Conservation (phyloP, 768 basidiomycete species). For the Daedaleopsis nitida region DNA sequence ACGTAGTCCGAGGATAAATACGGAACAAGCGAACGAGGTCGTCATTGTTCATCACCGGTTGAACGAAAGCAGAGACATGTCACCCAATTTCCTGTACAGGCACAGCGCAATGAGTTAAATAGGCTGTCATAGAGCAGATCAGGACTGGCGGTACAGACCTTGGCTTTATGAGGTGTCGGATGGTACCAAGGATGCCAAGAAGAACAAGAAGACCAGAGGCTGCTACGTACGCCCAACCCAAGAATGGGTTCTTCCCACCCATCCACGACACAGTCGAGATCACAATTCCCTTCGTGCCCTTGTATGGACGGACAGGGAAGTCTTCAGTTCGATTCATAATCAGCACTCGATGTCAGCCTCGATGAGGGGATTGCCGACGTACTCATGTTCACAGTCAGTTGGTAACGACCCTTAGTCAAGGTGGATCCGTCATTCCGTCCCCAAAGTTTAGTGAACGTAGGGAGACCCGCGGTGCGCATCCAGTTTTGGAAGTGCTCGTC, state of each 20-base stretch:
- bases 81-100: conserved; percentile 68
- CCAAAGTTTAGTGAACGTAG: conserved; percentile 95
- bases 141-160: conserved; percentile 49
- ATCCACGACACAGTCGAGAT: conserved; percentile 99
- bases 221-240: conserved; percentile 97
- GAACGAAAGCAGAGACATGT: conserved; percentile 88
- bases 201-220: conserved; percentile 85
- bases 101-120: conserved; percentile 7
- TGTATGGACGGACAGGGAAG: conserved; percentile 88
- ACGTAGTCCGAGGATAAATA: conserved; percentile 24
- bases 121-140: background rate
- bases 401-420: conserved; percentile 75
- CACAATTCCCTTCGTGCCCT: conserved; percentile 95
- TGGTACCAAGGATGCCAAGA: conserved; percentile 85
- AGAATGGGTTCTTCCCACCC: conserved; percentile 97
- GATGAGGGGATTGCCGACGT: conserved; percentile 35
- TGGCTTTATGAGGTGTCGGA: conserved; percentile 90
- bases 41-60: conserved; percentile 50
- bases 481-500: conserved; percentile 99
- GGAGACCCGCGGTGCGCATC: conserved; percentile 98
- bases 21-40: conserved; percentile 1
- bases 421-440: conserved; percentile 83
- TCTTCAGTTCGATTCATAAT: conserved; percentile 50
- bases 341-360: conserved; percentile 5
- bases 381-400: conserved; percentile 82